These are phyloP conservation scores for Mycogone perniciosa DNA, from an alignment of 2,329 filamentous ascomycete genomes.

Conservation along the genomic window DNA sequence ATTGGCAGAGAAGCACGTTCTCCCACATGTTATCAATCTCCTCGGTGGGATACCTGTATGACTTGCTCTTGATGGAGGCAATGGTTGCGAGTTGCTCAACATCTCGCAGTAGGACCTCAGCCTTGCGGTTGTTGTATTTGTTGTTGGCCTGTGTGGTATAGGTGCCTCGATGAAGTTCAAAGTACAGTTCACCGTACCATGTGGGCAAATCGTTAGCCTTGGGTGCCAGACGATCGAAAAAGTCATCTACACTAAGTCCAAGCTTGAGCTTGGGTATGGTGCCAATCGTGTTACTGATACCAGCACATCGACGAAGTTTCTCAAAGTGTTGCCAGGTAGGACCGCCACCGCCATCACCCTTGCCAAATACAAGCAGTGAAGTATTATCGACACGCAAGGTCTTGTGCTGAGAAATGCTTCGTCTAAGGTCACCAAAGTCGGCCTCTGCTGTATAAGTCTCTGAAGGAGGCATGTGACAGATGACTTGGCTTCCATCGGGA, in stretches of 20 bases:
- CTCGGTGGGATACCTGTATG: constrained; percentile 86
- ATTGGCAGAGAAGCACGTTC: constrained; percentile 82
- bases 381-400: constrained; percentile 89
- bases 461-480: constrained; percentile 94
- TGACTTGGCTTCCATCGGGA: constrained; percentile 89
- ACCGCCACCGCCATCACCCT: constrained; percentile 92
- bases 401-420: constrained; percentile 88
- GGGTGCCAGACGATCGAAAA: constrained; percentile 79
- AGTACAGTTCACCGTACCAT: constrained; percentile 98
- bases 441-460: constrained; percentile 95
- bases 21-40: constrained; percentile 98
- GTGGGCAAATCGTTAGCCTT: constrained; percentile 77
- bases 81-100: constrained; percentile 83
- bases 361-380: constrained; percentile 88
- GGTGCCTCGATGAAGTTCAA: constrained; percentile 92
- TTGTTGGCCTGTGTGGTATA: constrained; percentile 98
- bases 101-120: constrained; percentile 79
- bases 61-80: constrained; percentile 64
- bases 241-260: constrained; percentile 86
- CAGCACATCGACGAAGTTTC: constrained; percentile 87
- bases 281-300: constrained; percentile 81
- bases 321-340: constrained; percentile 92
- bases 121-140: constrained; percentile 85
- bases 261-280: constrained; percentile 77
- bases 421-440: constrained; percentile 87